Evolutionary conservation across 208 protist species (phyloP).

Genomic region (Leishmania tarentolae): DNA sequence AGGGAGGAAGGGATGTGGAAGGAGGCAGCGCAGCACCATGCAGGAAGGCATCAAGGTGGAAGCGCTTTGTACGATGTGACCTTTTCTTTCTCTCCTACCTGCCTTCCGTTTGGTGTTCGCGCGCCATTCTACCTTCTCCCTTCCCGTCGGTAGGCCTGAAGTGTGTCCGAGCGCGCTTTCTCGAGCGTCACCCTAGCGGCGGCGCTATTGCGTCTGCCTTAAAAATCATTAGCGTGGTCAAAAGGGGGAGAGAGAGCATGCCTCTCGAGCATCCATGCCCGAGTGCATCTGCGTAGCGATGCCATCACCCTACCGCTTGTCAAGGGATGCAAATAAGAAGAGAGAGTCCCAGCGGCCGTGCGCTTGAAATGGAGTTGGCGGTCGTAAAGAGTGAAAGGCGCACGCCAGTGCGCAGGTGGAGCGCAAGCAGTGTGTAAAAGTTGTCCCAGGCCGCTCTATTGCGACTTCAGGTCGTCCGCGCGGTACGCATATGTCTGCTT

Average conservation of each 20-base stretch:
- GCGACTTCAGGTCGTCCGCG: not conserved
- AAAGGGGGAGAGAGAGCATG: not conserved
- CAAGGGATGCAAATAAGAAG: not conserved
- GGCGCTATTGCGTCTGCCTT: not conserved
- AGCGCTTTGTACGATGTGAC: not conserved
- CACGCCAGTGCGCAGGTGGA: not conserved
- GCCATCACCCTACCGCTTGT: not conserved
- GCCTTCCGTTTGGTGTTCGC: not conserved
- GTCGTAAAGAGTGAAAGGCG: not conserved
- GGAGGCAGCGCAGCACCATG: not conserved
- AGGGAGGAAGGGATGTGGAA: not conserved
- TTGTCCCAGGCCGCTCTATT: not conserved
- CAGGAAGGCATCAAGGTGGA: not conserved
- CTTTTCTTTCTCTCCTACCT: not conserved
- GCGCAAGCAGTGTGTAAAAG: not conserved
- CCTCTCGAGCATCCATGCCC: not conserved
- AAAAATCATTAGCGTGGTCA: not conserved
- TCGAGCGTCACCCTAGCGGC: not conserved
- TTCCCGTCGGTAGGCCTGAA: not conserved
- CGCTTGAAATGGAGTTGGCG: not conserved
- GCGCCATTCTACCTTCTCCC: not conserved
- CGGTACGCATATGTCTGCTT: constrained; percentile 75
- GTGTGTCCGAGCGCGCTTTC: not conserved
- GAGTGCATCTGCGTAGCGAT: not conserved
- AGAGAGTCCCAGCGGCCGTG: not conserved